Conservation (phyloP, 495 filamentous ascomycete genomes). For the Aspergillus cristatus region DNA sequence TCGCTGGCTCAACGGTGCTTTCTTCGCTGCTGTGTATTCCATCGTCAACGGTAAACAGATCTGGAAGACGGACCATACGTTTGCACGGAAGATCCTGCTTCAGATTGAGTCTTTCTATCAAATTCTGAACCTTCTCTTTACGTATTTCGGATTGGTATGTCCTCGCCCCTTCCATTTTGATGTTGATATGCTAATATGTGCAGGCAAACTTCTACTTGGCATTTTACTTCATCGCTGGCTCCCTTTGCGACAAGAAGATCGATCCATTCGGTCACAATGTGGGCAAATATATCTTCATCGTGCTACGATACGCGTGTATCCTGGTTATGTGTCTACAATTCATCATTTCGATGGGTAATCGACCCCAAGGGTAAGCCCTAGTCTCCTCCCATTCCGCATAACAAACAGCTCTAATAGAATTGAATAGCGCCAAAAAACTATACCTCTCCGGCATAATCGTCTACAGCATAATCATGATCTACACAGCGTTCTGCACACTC, state of each 20-base stretch:
- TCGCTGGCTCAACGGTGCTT: constrained; percentile 96
- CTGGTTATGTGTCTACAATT: constrained; percentile 91
- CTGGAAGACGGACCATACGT: constrained; percentile 87
- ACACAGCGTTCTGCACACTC: constrained; percentile 78
- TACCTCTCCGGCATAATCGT: constrained; percentile 80
- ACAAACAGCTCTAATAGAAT: constrained; percentile 1
- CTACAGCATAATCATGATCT: constrained; percentile 90
- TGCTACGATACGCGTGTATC: constrained; percentile 76
- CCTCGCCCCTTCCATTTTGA: not conserved
- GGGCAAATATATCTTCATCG: constrained; percentile 73
- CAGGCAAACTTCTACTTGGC: constrained; percentile 96
- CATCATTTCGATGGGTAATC: constrained; percentile 96
- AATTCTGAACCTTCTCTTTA: constrained; percentile 82
- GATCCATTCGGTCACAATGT: constrained; percentile 88
- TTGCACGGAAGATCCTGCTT: constrained; percentile 79
- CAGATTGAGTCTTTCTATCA: constrained; percentile 98
- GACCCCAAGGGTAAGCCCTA: constrained; percentile 72
- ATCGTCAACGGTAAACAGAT: constrained; percentile 90
- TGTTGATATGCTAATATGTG: not conserved
- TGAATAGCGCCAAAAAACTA: constrained; percentile 70
- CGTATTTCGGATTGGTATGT: constrained; percentile 82
- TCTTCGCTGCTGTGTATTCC: constrained; percentile 97
- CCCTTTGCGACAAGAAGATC: constrained; percentile 67
- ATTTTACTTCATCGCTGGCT: constrained; percentile 97
- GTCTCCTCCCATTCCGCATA: not conserved